Evolutionary conservation across 139 green algal species (phyloP).

Genomic region (Asterochloris erici): DNA sequence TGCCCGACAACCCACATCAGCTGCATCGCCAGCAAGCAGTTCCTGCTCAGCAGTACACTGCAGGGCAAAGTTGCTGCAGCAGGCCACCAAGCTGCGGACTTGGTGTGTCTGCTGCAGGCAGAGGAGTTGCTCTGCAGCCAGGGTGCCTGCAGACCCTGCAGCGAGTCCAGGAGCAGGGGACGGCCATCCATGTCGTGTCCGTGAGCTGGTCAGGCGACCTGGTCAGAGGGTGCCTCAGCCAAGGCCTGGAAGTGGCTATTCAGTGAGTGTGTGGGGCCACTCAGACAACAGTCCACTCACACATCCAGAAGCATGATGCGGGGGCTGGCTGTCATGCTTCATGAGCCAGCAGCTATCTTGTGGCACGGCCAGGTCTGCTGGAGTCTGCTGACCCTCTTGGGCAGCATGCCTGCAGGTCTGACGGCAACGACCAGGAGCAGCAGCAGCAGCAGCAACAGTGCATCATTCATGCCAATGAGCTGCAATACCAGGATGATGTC

Average conservation of each 20-base stretch:
- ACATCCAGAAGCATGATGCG: no score
- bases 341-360: no score
- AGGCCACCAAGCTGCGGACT: background rate
- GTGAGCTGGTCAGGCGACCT: slow-evolving; percentile 74
- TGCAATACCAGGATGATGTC: slow-evolving; percentile 32
- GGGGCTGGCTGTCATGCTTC: no score
- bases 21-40: no score
- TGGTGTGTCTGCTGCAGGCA: slow-evolving; percentile 28
- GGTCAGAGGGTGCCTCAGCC: slow-evolving; percentile 26
- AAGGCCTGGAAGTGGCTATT: no score
- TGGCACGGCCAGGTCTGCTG: no score
- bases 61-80: background rate
- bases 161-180: slow-evolving; percentile 28
- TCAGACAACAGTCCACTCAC: no score
- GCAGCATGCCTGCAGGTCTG: no score
- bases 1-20: no score
- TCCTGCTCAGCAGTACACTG: background rate
- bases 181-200: slow-evolving; percentile 58
- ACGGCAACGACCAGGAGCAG: no score
- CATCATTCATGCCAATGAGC: slow-evolving; percentile 52
- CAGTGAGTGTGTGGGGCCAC: no score
- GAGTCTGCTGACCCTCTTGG: no score
- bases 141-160: slow-evolving; percentile 41
- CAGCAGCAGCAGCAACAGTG: slow-evolving; percentile 5
- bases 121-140: slow-evolving; percentile 36